phyloP scores from a whole-genome alignment of 345 rosid species.

The Moricandia arvensis region DNA sequence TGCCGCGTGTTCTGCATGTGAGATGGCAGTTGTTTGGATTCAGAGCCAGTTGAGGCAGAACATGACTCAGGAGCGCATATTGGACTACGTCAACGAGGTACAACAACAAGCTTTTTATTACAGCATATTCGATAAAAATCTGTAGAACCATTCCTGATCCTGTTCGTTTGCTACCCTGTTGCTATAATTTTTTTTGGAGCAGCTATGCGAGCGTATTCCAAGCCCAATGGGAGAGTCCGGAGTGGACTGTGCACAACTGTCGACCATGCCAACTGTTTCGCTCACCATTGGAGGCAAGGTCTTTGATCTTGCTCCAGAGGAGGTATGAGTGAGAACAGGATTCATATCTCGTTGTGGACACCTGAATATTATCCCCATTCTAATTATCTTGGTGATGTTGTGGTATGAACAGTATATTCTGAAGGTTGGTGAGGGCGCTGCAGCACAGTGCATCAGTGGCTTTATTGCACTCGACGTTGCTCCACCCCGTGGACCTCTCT shows the following conservation, averaged over 20 bases:
- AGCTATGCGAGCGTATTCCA: slow-evolving; percentile 86
- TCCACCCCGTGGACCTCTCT: slow-evolving; percentile 95
- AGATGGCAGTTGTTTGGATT: slow-evolving; percentile 94
- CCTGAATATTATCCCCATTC: neutral
- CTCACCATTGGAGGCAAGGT: slow-evolving; percentile 71
- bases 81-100: slow-evolving; percentile 65
- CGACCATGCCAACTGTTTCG: slow-evolving; percentile 81
- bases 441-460: slow-evolving; percentile 89
- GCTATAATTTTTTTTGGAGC: slow-evolving; percentile 12
- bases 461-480: slow-evolving; percentile 75
- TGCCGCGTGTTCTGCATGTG: slow-evolving; percentile 79
- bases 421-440: slow-evolving; percentile 74
- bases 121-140: neutral
- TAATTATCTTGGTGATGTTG: neutral
- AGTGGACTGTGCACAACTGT: slow-evolving; percentile 69
- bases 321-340: slow-evolving; percentile 40
- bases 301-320: slow-evolving; percentile 67
- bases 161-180: neutral
- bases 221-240: slow-evolving; percentile 82
- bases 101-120: neutral
- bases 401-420: slow-evolving; percentile 67
- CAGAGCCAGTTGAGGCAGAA: slow-evolving; percentile 75
- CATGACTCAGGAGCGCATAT: slow-evolving; percentile 60
- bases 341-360: neutral
- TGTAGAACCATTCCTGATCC: slow-evolving; percentile 14